Conservation (phyloP, 257 asterid genomes). For the Solanum piurae region DNA sequence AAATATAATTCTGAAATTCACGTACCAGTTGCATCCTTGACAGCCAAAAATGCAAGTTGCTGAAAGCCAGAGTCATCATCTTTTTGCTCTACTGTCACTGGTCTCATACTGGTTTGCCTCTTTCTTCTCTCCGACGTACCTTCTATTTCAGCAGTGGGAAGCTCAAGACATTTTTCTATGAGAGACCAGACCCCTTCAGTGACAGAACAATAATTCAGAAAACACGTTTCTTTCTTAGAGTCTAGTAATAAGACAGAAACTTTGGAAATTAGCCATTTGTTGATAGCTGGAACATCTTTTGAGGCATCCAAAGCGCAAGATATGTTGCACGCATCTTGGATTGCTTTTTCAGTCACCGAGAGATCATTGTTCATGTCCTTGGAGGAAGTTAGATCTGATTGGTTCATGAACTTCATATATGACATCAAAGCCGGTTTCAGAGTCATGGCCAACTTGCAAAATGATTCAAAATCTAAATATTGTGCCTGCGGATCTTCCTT, state of each 20-base stretch:
- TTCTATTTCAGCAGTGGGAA: conserved; percentile 1
- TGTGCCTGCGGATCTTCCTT: conserved; percentile 27
- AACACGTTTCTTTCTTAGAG: conserved; percentile 36
- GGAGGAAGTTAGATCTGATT: neutral
- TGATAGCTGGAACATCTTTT: conserved; percentile 18
- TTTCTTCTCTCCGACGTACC: conserved; percentile 15
- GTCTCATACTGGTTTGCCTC: conserved; percentile 15
- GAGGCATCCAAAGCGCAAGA: conserved; percentile 35
- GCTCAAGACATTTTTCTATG: conserved; percentile 27
- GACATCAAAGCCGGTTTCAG: conserved; percentile 30
- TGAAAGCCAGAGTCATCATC: conserved; percentile 16
- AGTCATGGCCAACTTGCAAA: conserved; percentile 36
- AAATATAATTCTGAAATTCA: neutral
- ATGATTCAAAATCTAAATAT: conserved; percentile 25
- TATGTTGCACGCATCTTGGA: conserved; percentile 51
- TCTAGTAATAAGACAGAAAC: conserved; percentile 53
- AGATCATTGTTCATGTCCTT: conserved; percentile 18
- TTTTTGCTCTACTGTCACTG: neutral
- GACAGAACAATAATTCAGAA: conserved; percentile 23
- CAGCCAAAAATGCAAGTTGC: conserved; percentile 37
- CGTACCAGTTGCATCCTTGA: conserved; percentile 39
- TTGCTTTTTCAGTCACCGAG: conserved; percentile 48
- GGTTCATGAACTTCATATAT: conserved; percentile 26
- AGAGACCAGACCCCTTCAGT: conserved; percentile 67
- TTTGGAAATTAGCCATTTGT: conserved; percentile 38